phyloP scores from a whole-genome alignment of 1,284 basidiomycete genomes.

The Sanguinoderma infundibulare region DNA sequence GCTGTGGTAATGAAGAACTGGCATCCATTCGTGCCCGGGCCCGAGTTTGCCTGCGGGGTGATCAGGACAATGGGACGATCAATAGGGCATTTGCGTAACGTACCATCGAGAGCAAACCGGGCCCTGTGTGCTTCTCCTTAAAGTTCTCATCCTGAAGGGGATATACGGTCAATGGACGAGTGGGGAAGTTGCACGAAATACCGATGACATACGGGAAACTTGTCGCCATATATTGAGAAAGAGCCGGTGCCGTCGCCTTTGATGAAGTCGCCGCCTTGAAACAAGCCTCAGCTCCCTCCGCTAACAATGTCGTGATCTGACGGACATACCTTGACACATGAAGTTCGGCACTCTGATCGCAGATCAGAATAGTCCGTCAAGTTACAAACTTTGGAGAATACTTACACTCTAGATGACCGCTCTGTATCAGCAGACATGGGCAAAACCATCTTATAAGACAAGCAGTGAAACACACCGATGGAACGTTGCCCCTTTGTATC shows the following conservation, averaged over 20 bases:
- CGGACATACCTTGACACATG: slow-evolving; percentile 78
- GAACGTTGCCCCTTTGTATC: slow-evolving; percentile 89
- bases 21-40: slow-evolving; percentile 91
- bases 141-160: slow-evolving; percentile 90
- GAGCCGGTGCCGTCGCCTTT: slow-evolving; percentile 93
- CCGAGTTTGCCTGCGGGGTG: slow-evolving; percentile 87
- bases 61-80: background rate
- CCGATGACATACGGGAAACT: slow-evolving; percentile 72
- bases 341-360: slow-evolving; percentile 71
- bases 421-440: slow-evolving; percentile 25
- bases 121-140: slow-evolving; percentile 83
- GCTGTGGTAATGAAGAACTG: slow-evolving; percentile 99
- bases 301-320: background rate
- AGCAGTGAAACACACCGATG: slow-evolving; percentile 68
- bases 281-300: background rate
- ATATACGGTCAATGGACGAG: background rate
- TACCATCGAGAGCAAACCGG: slow-evolving; percentile 89
- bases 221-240: slow-evolving; percentile 94
- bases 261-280: slow-evolving; percentile 82
- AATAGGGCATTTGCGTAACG: slow-evolving; percentile 18
- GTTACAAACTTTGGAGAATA: slow-evolving; percentile 12
- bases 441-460: background rate
- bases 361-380: slow-evolving; percentile 4
- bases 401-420: slow-evolving; percentile 68
- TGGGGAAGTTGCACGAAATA: background rate